Base-by-base conservation (phyloP, 2,329 filamentous ascomycete genomes). In the Aspergillus felis region DNA sequence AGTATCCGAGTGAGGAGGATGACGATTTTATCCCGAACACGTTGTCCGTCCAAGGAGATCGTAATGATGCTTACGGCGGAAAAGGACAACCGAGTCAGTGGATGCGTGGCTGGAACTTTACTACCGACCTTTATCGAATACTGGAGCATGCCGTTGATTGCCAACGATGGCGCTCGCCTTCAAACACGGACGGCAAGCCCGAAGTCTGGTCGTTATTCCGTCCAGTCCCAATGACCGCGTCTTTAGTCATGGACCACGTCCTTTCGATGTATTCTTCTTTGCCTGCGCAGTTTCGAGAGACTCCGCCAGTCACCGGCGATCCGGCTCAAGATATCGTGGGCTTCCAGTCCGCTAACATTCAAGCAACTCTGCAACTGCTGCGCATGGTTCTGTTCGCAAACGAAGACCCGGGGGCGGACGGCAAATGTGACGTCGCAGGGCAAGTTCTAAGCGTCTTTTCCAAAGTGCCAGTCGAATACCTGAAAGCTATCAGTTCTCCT, bases 81-180 rank as follows among this genome's bases (percentile, higher is more conserved):
- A 38, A 38, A 17, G 5, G 32, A 38, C 35, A 46, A 20, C 35
- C 38, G 14, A 41, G 27, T 35, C 24, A 24, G 35, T 53, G 51
- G 51, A 20, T 53, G 14, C 51, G 38, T 20, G 51, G 51, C n/a
- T 53, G 51, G 51, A 53, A 53, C 51, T 53, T 44, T 25, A 53
- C 51, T 14, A 53, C 51, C 22, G 51, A 53, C 25, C 51, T 53
- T 24, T 53, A 53, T 14, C 51, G 51, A 20, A 28, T 53, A 9
- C 51, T 53, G 7, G 51, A 53, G 27, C 27, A 53, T 53, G 51
- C 38, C 14, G 38, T 53, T 3, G 51, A 53, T 46, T 38, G 32
- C 32, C 32, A 38, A 7, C 14, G 32, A 7, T n/a, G 32, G 32
- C 32, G 32, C 1, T 17, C 32, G 32, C 14, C 32, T 38, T 7